These are phyloP conservation scores for Saturnispora galanensis DNA, from an alignment of 805 yeast species.

Conservation along the genomic window DNA sequence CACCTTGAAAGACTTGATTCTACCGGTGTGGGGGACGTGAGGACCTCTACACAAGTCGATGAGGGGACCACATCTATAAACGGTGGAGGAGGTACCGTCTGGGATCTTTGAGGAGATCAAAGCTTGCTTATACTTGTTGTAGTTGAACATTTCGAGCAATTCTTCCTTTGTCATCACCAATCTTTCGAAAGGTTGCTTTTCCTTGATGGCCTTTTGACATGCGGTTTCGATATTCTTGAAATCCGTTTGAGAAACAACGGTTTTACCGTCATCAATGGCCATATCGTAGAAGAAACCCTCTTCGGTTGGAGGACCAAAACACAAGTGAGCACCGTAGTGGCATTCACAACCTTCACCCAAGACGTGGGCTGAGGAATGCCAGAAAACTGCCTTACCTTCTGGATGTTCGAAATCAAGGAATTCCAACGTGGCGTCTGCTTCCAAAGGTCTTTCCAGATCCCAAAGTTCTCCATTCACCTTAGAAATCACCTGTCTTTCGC, in stretches of 20 bases:
- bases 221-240: conserved; percentile 77
- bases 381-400: conserved; percentile 93
- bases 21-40: conserved; percentile 95
- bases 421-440: conserved; percentile 57
- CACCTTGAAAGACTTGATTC: conserved; percentile 87
- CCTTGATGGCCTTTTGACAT: conserved; percentile 83
- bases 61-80: conserved; percentile 94
- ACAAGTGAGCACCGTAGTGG: conserved; percentile 87
- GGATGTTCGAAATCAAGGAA: conserved; percentile 84
- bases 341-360: conserved; percentile 98
- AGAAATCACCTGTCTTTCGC: conserved; percentile 83
- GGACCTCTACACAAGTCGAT: conserved; percentile 98
- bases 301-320: conserved; percentile 93
- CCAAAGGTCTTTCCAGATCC: conserved; percentile 94
- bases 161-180: conserved; percentile 87
- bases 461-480: conserved; percentile 85
- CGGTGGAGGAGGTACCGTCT: conserved; percentile 93
- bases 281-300: conserved; percentile 98
- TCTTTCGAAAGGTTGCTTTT: conserved; percentile 92
- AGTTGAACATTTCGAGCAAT: conserved; percentile 82
- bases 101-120: conserved; percentile 83
- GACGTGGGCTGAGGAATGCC: conserved; percentile 99
- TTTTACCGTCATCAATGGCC: conserved; percentile 69
- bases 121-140: conserved; percentile 91
- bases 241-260: conserved; percentile 71